phyloP scores from a whole-genome alignment of 805 yeast species.

The Wickerhamomyces mucosus region DNA sequence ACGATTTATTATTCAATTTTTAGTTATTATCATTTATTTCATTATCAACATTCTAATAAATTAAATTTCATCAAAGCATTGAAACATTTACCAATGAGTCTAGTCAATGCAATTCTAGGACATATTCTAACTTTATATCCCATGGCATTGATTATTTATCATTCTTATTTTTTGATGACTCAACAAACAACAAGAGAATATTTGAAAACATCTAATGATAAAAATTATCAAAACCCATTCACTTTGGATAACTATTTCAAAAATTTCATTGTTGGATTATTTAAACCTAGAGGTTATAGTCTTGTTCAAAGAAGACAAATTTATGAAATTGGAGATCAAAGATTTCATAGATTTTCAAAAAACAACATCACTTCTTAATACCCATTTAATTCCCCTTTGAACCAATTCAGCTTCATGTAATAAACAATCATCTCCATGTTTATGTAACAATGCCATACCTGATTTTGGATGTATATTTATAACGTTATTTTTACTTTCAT shows the following conservation, averaged over 20 bases:
- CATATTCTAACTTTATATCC: slow-evolving; percentile 47
- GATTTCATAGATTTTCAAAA: slow-evolving; percentile 25
- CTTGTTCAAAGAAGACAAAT: slow-evolving; percentile 22
- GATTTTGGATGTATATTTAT: slow-evolving; percentile 35
- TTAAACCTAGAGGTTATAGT: slow-evolving; percentile 31
- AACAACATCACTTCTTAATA: slow-evolving; percentile 48
- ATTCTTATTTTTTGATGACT: slow-evolving; percentile 41
- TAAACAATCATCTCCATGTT: slow-evolving; percentile 58
- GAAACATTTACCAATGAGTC: slow-evolving; percentile 27
- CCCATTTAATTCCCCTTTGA: slow-evolving; percentile 48
- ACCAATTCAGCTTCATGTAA: slow-evolving; percentile 50
- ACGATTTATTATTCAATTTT: slow-evolving; percentile 21
- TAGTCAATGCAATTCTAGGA: slow-evolving; percentile 45
- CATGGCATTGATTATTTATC: slow-evolving; percentile 39
- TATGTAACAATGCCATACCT: slow-evolving; percentile 53
- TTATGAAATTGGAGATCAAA: slow-evolving; percentile 27
- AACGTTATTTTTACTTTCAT: slow-evolving; percentile 21
- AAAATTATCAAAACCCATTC: slow-evolving; percentile 28
- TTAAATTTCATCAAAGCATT: slow-evolving; percentile 16
- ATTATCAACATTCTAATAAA: slow-evolving; percentile 5
- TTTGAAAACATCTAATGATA: slow-evolving; percentile 36
- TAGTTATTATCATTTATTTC: slow-evolving; percentile 25
- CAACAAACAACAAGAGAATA: slow-evolving; percentile 71
- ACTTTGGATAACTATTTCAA: slow-evolving; percentile 21
- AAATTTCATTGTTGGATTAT: slow-evolving; percentile 26